Percentiles rank a stretch among this genome's conserved stretches.
These are phyloP conservation scores for Fusarium nygamai DNA, from an alignment of 2,329 filamentous ascomycete species.

Conservation along the genomic window DNA sequence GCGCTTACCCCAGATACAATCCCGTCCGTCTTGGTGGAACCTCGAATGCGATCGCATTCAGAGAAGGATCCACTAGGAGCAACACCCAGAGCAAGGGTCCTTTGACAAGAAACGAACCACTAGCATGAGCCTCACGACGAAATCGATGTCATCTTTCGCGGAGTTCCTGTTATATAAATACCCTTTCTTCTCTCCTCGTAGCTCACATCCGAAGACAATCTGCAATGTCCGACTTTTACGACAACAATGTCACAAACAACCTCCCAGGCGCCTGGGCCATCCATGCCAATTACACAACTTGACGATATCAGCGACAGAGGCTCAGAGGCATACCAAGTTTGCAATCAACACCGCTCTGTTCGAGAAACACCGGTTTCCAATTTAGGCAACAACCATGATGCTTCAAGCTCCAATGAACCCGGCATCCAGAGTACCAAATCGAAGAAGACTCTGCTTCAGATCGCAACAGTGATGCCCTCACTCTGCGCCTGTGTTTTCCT, in stretches of 20 bases:
- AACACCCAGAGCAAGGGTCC: not conserved
- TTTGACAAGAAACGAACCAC: not conserved
- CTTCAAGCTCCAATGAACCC: not conserved
- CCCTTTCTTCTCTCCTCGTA: not conserved
- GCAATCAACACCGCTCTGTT: no score
- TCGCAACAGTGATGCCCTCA: conserved; percentile 48
- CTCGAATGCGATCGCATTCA: conserved; percentile 1
- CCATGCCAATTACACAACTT: not conserved
- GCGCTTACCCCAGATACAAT: not conserved
- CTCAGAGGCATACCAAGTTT: not conserved
- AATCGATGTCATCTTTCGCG: not conserved
- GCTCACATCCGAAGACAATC: no score
- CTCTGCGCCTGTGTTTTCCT: conserved; percentile 55
- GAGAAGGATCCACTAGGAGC: not conserved
- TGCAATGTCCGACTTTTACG: no score
- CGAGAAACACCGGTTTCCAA: not conserved
- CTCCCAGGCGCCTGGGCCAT: not conserved
- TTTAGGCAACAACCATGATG: not conserved
- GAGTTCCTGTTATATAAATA: not conserved
- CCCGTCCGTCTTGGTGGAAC: not conserved
- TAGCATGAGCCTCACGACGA: not conserved
- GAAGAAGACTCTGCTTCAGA: conserved; percentile 32
- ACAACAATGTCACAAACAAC: conserved; percentile 24
- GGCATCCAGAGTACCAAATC: not conserved
- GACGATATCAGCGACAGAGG: not conserved